phyloP scores from a whole-genome alignment of 2,329 filamentous ascomycete species.

The Aspergillus calidoustus region DNA sequence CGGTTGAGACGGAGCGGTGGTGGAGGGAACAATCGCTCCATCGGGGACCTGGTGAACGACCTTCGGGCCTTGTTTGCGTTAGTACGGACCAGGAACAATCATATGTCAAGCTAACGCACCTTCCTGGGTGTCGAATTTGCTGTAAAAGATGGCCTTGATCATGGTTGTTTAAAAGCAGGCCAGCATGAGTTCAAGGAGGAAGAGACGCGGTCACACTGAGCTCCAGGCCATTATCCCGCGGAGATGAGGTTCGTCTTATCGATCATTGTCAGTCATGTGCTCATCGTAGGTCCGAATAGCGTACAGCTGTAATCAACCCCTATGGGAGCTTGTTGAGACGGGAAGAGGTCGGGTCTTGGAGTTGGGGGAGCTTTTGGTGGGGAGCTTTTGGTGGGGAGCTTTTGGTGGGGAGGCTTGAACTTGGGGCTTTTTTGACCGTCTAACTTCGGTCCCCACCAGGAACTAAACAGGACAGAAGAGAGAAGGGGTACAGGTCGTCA shows the following conservation, averaged over 20 bases:
- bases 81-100: background rate
- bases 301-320: background rate
- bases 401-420: conserved; percentile 2
- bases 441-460: conserved; percentile 1
- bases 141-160: conserved; percentile 70
- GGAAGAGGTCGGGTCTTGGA: conserved; percentile 1
- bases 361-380: conserved; percentile 13
- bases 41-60: conserved; percentile 68
- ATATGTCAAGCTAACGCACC: conserved; percentile 38
- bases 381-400: conserved; percentile 9
- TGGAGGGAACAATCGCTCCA: conserved; percentile 58
- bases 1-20: conserved; percentile 54
- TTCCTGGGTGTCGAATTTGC: conserved; percentile 66
- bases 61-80: conserved; percentile 56
- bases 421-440: conserved; percentile 8
- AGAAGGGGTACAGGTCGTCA: background rate
- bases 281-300: background rate
- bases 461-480: conserved; percentile 4
- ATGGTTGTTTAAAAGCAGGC: conserved; percentile 42
- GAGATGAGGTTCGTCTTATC: background rate
- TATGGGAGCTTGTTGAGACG: background rate
- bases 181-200: conserved; percentile 1
- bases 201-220: background rate
- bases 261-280: background rate
- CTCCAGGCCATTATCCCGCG: background rate